phyloP scores from a whole-genome alignment of 352 stramenopile genomes.

The Phytophthora podocarpi region DNA sequence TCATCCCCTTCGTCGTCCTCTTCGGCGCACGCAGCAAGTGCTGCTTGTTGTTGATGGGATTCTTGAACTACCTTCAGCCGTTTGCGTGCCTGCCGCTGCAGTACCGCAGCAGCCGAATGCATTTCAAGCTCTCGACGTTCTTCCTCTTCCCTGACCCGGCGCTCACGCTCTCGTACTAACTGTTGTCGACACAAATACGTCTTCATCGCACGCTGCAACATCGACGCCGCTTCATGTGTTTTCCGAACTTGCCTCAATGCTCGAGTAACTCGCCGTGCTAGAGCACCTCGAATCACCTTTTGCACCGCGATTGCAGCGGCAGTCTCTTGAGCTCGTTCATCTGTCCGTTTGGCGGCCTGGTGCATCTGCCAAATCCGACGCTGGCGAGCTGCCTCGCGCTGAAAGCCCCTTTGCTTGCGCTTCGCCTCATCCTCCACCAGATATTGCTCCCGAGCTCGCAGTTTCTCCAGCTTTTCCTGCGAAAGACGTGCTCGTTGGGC shows the following conservation, averaged over 20 bases:
- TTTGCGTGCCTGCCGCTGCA: constrained; percentile 58
- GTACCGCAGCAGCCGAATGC: constrained; percentile 42
- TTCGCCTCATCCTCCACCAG: constrained; percentile 46
- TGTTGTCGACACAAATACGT: constrained; percentile 34
- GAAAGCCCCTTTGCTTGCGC: constrained; percentile 38
- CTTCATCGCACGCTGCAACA: constrained; percentile 45
- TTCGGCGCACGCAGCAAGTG: constrained; percentile 21
- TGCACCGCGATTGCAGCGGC: constrained; percentile 50
- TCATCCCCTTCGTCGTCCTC: constrained; percentile 23
- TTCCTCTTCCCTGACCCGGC: constrained; percentile 28
- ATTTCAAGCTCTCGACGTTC: constrained; percentile 34
- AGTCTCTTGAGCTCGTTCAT: constrained; percentile 49
- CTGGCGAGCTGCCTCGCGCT: constrained; percentile 52
- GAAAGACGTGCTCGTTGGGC: constrained; percentile 47
- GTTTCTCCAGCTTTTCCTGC: constrained; percentile 52
- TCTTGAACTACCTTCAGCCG: constrained; percentile 24
- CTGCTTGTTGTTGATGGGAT: constrained; percentile 17
- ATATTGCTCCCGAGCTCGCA: constrained; percentile 50
- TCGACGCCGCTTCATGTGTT: constrained; percentile 34
- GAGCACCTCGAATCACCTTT: constrained; percentile 39
- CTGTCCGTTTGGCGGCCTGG: constrained; percentile 49
- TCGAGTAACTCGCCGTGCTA: constrained; percentile 26
- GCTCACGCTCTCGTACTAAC: constrained; percentile 22
- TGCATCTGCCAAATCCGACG: constrained; percentile 53
- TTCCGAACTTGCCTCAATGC: constrained; percentile 13